A percentile compares a stretch with the other conserved stretches of the same genome.
Evolutionary conservation across 139 green algal species (phyloP).

Genomic region (Choricystis sp.): DNA sequence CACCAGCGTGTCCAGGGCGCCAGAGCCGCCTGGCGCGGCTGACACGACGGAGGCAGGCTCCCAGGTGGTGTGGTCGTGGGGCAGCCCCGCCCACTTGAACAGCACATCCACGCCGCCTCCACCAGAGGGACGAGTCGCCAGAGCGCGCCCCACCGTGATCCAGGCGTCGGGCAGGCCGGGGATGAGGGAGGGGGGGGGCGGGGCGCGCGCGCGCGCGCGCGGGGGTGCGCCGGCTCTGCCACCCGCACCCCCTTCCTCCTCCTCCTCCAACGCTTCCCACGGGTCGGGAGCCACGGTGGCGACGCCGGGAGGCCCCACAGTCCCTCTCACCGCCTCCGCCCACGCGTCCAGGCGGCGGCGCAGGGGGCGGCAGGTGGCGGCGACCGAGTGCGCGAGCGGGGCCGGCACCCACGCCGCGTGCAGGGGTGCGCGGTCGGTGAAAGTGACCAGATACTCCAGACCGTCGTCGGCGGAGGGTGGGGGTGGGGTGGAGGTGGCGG

Average conservation of each 20-base stretch:
- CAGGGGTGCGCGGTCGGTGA: not conserved
- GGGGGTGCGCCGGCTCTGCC: too few relatives aligned
- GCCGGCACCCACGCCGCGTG: not conserved
- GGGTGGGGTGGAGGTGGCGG: too few relatives aligned
- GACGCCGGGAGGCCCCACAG: too few relatives aligned
- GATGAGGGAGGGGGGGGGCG: too few relatives aligned
- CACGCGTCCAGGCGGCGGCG: not conserved
- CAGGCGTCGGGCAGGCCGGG: not conserved
- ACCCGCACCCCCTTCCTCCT: too few relatives aligned
- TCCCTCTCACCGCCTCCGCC: not conserved
- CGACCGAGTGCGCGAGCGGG: not conserved
- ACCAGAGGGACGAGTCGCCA: not conserved
- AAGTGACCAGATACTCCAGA: not conserved
- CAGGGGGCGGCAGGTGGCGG: not conserved
- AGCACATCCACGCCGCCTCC: conserved; percentile 40
- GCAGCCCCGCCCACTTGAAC: conserved; percentile 59
- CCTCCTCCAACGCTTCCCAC: too few relatives aligned
- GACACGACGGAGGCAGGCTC: conserved; percentile 33
- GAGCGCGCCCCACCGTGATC: not conserved
- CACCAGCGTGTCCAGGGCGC: conserved; percentile 54
- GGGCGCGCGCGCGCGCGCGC: too few relatives aligned
- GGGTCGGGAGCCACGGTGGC: too few relatives aligned
- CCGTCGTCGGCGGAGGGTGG: not conserved
- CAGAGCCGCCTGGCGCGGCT: conserved; percentile 27
- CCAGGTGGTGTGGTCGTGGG: conserved; percentile 71